Conservation (phyloP, 768 basidiomycete species). For the Floccularia luteovirens region DNA sequence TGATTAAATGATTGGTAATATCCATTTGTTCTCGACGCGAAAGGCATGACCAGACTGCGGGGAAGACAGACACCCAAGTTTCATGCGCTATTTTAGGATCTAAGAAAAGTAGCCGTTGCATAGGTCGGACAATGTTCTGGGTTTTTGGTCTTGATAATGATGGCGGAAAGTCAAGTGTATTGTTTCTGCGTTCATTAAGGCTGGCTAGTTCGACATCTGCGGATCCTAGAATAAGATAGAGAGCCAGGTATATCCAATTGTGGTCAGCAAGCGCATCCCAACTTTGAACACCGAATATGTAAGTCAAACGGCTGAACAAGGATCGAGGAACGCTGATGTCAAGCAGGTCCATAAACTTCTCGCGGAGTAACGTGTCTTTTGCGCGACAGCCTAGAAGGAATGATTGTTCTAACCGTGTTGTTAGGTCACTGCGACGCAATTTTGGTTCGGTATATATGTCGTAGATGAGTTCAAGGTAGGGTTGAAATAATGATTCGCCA, state of each 20-base stretch:
- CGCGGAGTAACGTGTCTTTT: constrained; percentile 69
- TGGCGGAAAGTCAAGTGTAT: constrained; percentile 17
- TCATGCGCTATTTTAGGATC: constrained; percentile 74
- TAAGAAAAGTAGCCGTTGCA: constrained; percentile 77
- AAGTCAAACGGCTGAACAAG: constrained; percentile 74
- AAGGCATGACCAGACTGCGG: constrained; percentile 79
- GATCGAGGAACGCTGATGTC: constrained; percentile 85
- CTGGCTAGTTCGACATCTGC: constrained; percentile 33
- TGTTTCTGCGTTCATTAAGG: constrained; percentile 32
- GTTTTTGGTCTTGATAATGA: constrained; percentile 32
- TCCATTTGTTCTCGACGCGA: constrained; percentile 84
- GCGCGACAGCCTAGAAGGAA: constrained; percentile 91
- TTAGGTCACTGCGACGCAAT: constrained; percentile 87
- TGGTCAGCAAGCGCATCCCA: constrained; percentile 92
- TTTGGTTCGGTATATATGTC: constrained; percentile 89
- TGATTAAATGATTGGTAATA: constrained; percentile 83
- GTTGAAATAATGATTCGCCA: constrained; percentile 70
- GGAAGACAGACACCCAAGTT: constrained; percentile 85
- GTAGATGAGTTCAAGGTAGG: constrained; percentile 84
- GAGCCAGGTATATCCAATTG: constrained; percentile 90
- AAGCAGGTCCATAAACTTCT: constrained; percentile 83
- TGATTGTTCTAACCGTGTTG: constrained; percentile 85
- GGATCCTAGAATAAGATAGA: constrained; percentile 79
- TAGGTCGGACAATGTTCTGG: constrained; percentile 60
- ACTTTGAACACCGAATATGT: constrained; percentile 86